Evolutionary conservation across 2,329 filamentous ascomycete species (phyloP).

Genomic region (Chlorencoelia australis): DNA sequence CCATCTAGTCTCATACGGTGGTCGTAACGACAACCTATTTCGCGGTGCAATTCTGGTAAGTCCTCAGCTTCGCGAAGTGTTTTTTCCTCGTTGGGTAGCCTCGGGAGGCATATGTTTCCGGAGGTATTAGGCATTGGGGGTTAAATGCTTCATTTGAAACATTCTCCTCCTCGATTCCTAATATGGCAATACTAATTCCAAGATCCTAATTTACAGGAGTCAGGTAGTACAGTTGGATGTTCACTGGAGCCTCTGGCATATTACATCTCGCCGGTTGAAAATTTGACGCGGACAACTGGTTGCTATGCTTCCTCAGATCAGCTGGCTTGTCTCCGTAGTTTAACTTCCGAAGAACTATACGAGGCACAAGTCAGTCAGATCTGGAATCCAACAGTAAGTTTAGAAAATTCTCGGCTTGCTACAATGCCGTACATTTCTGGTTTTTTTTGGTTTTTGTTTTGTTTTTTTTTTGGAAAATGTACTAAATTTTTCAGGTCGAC

Average conservation of each 20-base stretch:
- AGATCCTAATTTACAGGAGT: too few species aligned
- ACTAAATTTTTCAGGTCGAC: conserved; percentile 30
- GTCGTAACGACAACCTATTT: conserved; percentile 44
- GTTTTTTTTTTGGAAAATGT: too few species aligned
- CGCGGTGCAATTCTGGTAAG: conserved; percentile 41
- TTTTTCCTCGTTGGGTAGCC: too few species aligned
- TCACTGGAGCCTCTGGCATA: conserved; percentile 23
- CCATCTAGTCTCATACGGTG: conserved; percentile 45
- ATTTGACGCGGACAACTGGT: conserved; percentile 26
- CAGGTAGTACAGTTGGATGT: conserved; percentile 29
- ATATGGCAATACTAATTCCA: too few species aligned
- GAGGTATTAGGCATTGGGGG: too few species aligned
- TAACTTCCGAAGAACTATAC: conserved; percentile 13
- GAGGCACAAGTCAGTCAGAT: conserved; percentile 12
- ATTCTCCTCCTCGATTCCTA: too few species aligned
- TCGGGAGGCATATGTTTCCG: too few species aligned
- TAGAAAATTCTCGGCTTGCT: not conserved
- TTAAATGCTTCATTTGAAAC: too few species aligned
- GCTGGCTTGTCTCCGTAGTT: conserved; percentile 15
- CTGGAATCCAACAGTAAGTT: conserved; percentile 14
- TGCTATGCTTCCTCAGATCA: conserved; percentile 15
- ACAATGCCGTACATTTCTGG: too few species aligned
- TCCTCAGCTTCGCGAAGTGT: too few species aligned
- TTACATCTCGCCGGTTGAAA: conserved; percentile 29
- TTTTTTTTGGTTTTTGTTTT: too few species aligned